phyloP scores from a whole-genome alignment of 352 stramenopile genomes.

The Phytophthora boehmeriae region DNA sequence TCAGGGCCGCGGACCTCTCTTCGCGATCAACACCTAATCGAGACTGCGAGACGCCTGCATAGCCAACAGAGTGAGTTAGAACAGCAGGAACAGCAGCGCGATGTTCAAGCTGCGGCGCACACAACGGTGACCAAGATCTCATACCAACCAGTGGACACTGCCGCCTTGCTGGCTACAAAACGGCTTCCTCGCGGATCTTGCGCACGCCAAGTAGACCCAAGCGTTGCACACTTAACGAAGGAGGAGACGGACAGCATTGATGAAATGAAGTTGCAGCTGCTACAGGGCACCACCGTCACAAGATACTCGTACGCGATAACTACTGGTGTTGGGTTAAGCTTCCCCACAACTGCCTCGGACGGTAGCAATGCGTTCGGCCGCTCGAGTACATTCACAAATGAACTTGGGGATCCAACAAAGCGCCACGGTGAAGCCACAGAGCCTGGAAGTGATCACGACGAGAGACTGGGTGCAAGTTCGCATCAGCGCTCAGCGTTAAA shows the following conservation, averaged over 20 bases:
- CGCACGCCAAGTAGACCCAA: constrained; percentile 49
- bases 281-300: constrained; percentile 52
- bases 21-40: constrained; percentile 47
- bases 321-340: constrained; percentile 63
- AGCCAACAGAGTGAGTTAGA: constrained; percentile 38
- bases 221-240: constrained; percentile 67
- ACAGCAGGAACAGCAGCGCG: constrained; percentile 29
- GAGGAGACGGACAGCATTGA: constrained; percentile 77
- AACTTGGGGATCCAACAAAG: constrained; percentile 67
- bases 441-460: constrained; percentile 51
- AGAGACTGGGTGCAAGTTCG: constrained; percentile 54
- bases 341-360: constrained; percentile 56
- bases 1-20: constrained; percentile 49
- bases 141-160: constrained; percentile 42
- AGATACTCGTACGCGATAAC: constrained; percentile 73
- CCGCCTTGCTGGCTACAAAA: constrained; percentile 30
- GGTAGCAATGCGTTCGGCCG: constrained; percentile 63
- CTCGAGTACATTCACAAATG: constrained; percentile 77
- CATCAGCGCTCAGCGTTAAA: constrained; percentile 70
- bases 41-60: constrained; percentile 45
- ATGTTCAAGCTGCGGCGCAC: constrained; percentile 20
- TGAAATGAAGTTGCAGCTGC: constrained; percentile 61
- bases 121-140: constrained; percentile 43
- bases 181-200: constrained; percentile 52
- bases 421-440: constrained; percentile 74